A percentile compares a stretch with the other conserved stretches of the same genome.
Evolutionary conservation across 1,284 basidiomycete species (phyloP).

Genomic region (Exsudoporus floridanus): DNA sequence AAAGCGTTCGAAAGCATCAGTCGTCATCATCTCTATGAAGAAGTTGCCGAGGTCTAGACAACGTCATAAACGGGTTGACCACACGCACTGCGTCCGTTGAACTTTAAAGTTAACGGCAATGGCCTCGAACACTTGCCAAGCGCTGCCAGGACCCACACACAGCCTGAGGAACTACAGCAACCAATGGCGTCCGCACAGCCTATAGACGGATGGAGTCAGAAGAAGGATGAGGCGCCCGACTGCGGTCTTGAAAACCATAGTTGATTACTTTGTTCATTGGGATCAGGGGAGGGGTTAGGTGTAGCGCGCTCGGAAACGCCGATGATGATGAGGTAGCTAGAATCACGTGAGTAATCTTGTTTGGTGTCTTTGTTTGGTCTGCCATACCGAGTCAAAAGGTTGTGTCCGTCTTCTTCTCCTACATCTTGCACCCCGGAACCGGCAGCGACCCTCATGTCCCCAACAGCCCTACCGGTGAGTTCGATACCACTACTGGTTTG

Average conservation of each 20-base stretch:
- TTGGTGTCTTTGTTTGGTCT: constrained; percentile 19
- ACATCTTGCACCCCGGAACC: background rate
- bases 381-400: background rate
- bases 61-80: background rate
- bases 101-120: background rate
- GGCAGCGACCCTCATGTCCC: background rate
- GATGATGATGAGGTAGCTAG: too few species aligned
- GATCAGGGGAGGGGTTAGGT: too few species aligned
- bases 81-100: background rate
- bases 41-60: constrained; percentile 11
- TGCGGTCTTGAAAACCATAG: too few species aligned
- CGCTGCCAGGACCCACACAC: constrained; percentile 2
- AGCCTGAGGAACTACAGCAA: constrained; percentile 6
- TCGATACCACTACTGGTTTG: background rate
- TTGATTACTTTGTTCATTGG: too few species aligned
- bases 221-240: background rate
- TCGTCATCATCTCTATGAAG: background rate
- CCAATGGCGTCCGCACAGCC: constrained; percentile 9
- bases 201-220: background rate
- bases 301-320: too few species aligned
- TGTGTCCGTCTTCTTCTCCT: background rate
- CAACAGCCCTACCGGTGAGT: constrained; percentile 9
- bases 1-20: background rate
- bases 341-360: constrained; percentile 12
- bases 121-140: constrained; percentile 14